Base-by-base conservation (phyloP, 2,329 filamentous ascomycete species). In the Penicillium janthinellum region DNA sequence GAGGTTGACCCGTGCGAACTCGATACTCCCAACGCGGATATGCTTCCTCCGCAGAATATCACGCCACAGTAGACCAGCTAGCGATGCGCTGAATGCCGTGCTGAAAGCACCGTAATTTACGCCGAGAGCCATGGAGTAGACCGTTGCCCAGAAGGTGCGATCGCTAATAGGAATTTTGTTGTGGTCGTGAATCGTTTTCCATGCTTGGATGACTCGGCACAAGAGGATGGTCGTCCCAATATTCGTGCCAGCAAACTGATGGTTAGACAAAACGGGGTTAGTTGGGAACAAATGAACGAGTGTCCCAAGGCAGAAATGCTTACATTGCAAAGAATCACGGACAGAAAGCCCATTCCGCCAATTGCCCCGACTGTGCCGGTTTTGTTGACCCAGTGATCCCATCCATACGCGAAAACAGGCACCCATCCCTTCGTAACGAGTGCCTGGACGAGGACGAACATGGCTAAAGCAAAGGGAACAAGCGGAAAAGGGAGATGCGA, bases 61-160 rank as follows among this genome's bases (percentile, higher is more conserved):
- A 2, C 87, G 81, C 89, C 89, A 92, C 0, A 91, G 76, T 8
- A 92, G 79, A 1, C 89, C 89, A 1, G 89, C 89, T 1, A 91
- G 74, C 0, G 88, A 90, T 0, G 88, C 89, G 63, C 87, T 90
- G 66, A 92, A 90, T 0, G 88, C 87, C 0, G 86, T 85, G 69
- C 88, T 90, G 70, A 91, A 91, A 0, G 89, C 89, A 4, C 89
- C 89, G 59, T 87, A 91, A 71, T 92, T 91, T 61, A 91, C 87
- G 2, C 88, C 88, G 0, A 92, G 76, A 0, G 89, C 89, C 87
- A 91, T 90, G 71, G 84, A 85, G 73, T 91, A 91, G 0, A 91
- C 84, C 0, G 88, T 89, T 0, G 84, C 89, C 88, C 88, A 91
- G 70, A 90, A 90, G 0, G 84, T 89, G 3, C 88, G 82, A 45